Percentiles rank a stretch among this genome's conserved stretches.
These are phyloP conservation scores for Suhomyces maxii DNA, from an alignment of 1,139 yeast genomes.

Conservation along the genomic window DNA sequence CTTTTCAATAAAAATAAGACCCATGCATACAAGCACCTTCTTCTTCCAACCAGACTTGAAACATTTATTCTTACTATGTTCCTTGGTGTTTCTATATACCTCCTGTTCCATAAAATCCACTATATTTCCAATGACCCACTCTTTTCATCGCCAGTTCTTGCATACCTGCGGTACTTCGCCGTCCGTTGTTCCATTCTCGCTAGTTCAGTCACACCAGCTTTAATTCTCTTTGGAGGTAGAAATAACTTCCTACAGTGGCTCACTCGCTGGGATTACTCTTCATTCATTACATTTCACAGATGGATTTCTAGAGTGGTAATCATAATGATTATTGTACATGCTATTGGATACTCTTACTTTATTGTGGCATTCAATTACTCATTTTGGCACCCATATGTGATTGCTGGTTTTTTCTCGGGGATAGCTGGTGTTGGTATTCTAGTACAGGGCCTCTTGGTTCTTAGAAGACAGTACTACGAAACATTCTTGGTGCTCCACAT, in stretches of 20 bases:
- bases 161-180: conserved; percentile 40
- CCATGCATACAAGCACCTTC: conserved; percentile 26
- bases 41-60: conserved; percentile 68
- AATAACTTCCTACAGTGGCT: conserved; percentile 56
- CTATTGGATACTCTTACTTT: conserved; percentile 31
- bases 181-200: conserved; percentile 61
- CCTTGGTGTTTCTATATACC: conserved; percentile 3
- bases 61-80: conserved; percentile 11
- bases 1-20: conserved; percentile 42
- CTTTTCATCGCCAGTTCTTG: conserved; percentile 19
- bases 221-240: conserved; percentile 61
- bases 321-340: conserved; percentile 39
- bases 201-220: conserved; percentile 51
- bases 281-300: conserved; percentile 58
- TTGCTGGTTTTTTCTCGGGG: conserved; percentile 33
- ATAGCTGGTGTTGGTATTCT: conserved; percentile 34
- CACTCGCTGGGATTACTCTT: conserved; percentile 62
- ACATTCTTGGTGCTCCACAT: conserved; percentile 44
- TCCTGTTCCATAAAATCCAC: conserved; percentile 18
- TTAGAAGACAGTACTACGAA: conserved; percentile 47
- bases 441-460: conserved; percentile 35
- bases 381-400: conserved; percentile 22
- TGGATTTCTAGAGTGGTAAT: conserved; percentile 57
- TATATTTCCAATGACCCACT: conserved; percentile 31
- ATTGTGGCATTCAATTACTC: conserved; percentile 3